Conservation (phyloP, 768 basidiomycete genomes). For the Exsudoporus frostii region DNA sequence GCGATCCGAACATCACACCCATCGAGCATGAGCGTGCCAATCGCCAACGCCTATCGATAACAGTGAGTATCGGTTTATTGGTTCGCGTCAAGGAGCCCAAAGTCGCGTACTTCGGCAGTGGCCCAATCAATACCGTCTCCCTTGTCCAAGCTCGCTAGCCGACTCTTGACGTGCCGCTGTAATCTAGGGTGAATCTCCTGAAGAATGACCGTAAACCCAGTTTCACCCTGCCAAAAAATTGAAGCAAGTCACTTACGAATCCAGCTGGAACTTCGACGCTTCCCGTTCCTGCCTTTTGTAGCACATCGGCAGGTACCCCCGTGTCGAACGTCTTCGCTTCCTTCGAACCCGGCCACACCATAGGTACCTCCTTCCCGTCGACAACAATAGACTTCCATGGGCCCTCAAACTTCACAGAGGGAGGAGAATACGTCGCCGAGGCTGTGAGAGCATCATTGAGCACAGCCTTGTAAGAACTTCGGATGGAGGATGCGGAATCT, state of each 20-base stretch:
- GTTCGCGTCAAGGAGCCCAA: neutral
- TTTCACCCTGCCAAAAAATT: neutral
- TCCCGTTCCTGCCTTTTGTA: slow-evolving; percentile 60
- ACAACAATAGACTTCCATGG: slow-evolving; percentile 54
- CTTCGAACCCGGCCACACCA: slow-evolving; percentile 56
- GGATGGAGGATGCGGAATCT: slow-evolving; percentile 47
- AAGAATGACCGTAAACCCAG: neutral
- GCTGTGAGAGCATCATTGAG: slow-evolving; percentile 61
- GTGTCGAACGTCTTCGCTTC: slow-evolving; percentile 63
- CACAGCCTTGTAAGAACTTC: slow-evolving; percentile 54
- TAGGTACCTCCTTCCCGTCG: slow-evolving; percentile 15
- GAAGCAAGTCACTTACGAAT: slow-evolving; percentile 54
- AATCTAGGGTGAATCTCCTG: slow-evolving; percentile 80
- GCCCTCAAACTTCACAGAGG: slow-evolving; percentile 53
- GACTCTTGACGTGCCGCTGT: slow-evolving; percentile 73
- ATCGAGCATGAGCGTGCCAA: slow-evolving; percentile 80
- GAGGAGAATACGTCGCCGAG: slow-evolving; percentile 46
- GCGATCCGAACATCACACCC: slow-evolving; percentile 85
- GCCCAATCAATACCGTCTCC: slow-evolving; percentile 84
- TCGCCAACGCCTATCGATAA: slow-evolving; percentile 67
- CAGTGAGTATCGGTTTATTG: neutral
- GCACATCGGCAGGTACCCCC: slow-evolving; percentile 51
- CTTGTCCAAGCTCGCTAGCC: slow-evolving; percentile 64
- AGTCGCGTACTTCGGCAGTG: slow-evolving; percentile 68
- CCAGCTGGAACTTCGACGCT: slow-evolving; percentile 58